Evolutionary conservation across 129 eudicot species (phyloP).

Genomic region (Flaveria bidentis): DNA sequence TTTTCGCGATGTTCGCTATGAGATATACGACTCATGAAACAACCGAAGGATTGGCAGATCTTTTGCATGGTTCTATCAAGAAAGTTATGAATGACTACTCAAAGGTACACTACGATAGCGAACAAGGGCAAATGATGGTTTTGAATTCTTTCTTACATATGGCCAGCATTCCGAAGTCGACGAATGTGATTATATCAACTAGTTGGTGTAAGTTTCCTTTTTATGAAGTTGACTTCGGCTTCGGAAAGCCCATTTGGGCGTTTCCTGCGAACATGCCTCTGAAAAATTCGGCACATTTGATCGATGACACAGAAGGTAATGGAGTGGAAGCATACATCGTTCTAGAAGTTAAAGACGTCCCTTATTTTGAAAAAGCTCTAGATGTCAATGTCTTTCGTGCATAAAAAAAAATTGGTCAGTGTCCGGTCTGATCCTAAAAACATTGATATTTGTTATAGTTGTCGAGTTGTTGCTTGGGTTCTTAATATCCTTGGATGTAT

Average conservation of each 20-base stretch:
- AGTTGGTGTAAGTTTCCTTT: slow-evolving; percentile 5
- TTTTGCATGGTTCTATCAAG: neutral
- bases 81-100: neutral
- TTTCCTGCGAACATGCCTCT: neutral
- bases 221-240: neutral
- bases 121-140: neutral
- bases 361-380: neutral
- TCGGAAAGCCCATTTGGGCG: neutral
- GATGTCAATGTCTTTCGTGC: neutral
- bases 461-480: no score
- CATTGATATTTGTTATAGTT: no score
- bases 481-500: no score
- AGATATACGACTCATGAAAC: neutral
- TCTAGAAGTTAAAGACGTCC: neutral
- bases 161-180: neutral
- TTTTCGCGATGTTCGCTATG: neutral
- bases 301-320: neutral
- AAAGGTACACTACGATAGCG: neutral
- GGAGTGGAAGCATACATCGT: neutral
- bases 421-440: no score
- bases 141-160: neutral
- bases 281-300: neutral
- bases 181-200: neutral
- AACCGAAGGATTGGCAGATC: neutral
- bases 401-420: no score